phyloP scores from a whole-genome alignment of 805 yeast genomes.

The Yamadazyma ubonensis region DNA sequence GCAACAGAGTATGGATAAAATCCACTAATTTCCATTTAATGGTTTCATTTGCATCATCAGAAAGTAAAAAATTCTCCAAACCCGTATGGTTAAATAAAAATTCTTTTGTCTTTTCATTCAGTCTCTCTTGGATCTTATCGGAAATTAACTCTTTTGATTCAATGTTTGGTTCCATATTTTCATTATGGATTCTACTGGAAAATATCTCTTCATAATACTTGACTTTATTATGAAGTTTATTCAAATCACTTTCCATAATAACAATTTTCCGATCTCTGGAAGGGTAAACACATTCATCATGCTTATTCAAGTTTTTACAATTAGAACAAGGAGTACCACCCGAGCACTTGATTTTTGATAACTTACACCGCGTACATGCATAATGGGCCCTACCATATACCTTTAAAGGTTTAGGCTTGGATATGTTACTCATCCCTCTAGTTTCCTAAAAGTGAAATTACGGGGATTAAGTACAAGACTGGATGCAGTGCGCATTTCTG shows the following conservation, averaged over 20 bases:
- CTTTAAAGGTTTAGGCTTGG: conserved; percentile 31
- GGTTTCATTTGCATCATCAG: conserved; percentile 27
- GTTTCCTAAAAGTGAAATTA: neutral
- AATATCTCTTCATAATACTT: conserved; percentile 25
- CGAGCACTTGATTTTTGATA: conserved; percentile 40
- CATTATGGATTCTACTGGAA: neutral
- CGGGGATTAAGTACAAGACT: neutral
- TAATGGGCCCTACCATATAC: conserved; percentile 44
- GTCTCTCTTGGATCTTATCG: conserved; percentile 14
- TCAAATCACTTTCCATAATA: conserved; percentile 42
- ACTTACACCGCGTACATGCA: conserved; percentile 43
- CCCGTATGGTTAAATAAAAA: conserved; percentile 15
- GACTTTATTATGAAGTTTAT: conserved; percentile 32
- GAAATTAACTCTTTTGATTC: neutral
- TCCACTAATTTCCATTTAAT: conserved; percentile 22
- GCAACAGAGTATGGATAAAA: conserved; percentile 19
- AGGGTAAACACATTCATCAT: conserved; percentile 35
- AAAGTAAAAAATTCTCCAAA: conserved; percentile 24
- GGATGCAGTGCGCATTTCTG: neutral
- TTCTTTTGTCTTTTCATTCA: conserved; percentile 12
- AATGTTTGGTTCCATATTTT: neutral
- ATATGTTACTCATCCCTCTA: conserved; percentile 6
- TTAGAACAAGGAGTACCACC: conserved; percentile 44
- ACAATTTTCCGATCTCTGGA: conserved; percentile 40
- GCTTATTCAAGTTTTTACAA: conserved; percentile 34